Evolutionary conservation across 1,284 basidiomycete genomes (phyloP), one percentile per base, ranked within the genome.

Genomic region (Stygiomarasmius scandens): DNA sequence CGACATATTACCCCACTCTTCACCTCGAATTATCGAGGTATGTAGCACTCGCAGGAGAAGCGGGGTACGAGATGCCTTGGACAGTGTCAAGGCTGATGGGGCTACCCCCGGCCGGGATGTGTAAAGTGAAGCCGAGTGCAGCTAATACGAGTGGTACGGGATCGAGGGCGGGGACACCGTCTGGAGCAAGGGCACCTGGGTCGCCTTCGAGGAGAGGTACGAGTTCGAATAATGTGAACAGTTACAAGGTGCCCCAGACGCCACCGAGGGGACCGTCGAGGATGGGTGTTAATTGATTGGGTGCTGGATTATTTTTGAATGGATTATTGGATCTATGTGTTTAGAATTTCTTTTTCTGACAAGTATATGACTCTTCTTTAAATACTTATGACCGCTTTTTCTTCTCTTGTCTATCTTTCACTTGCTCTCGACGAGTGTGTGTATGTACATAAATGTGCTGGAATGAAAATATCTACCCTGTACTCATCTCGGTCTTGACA

Each of bases 1-100:
- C 89, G 12, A 88, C 90, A 10, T 96, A 96, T 71, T 98, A 98
- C 71, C 93, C 94, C 0, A 90, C 87, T 1, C 82, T 98, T 2
- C 95, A 98, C 70, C 86, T 97, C 48, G 95, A 97, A 73, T 78
- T 98, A 49, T 84, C 93, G 1, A 84, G 94, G 23, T 97, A 96
- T 69, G 80, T 96, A 61, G 77, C 81, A 0, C 78, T 86, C 59
- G 85, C 88, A 1, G 69, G 70, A 10, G 75, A 80, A 10, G 82
- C 89, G n/a, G 82, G 83, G 23, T 89, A 83, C 63, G 88, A 92
- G 61, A 69, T 93, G 22, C 91, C 92, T 2, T 93, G 88, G 79
- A 83, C 86, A 1, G 75, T 93, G 36, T 83, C 86, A 22, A 79
- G 89, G 43, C 74, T 91, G 23, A 77, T 93, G 49, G 90, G 89